phyloP scores from a whole-genome alignment of 208 protist genomes.

The Lotmaria passim region DNA sequence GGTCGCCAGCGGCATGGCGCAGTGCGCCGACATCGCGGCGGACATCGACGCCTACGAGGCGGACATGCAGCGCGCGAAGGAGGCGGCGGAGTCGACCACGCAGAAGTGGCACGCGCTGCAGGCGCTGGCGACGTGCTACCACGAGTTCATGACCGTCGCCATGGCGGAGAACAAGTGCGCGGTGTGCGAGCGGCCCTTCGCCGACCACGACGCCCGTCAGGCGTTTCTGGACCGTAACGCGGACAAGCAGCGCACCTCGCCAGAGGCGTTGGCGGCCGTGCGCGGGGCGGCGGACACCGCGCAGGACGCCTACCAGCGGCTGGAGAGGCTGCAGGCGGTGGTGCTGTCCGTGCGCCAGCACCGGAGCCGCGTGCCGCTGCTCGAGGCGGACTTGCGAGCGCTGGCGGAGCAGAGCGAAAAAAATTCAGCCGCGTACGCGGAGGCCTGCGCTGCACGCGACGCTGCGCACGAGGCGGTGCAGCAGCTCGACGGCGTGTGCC shows the following conservation, averaged over 20 bases:
- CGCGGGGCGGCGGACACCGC: constrained; percentile 24
- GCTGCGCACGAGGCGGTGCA: constrained; percentile 16
- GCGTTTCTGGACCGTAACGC: constrained; percentile 52
- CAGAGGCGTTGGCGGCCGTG: constrained; percentile 39
- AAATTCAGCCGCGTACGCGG: constrained; percentile 8
- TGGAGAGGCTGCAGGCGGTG: constrained; percentile 47
- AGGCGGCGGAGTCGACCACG: constrained; percentile 27
- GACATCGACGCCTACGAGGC: constrained; percentile 55
- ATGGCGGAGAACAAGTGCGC: constrained; percentile 49
- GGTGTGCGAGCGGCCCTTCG: constrained; percentile 70
- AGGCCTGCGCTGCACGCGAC: constrained; percentile 15
- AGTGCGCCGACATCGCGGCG: constrained; percentile 14
- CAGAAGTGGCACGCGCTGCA: constrained; percentile 47
- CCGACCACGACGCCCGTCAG: constrained; percentile 18
- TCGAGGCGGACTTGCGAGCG: constrained; percentile 32
- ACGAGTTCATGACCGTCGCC: constrained; percentile 59
- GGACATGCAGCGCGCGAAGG: constrained; percentile 36
- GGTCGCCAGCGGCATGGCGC: background rate
- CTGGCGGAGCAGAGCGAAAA: background rate
- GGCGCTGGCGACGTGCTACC: constrained; percentile 62
- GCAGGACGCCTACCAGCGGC: constrained; percentile 22
- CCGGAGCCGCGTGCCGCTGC: constrained; percentile 21
- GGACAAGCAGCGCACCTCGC: constrained; percentile 43
- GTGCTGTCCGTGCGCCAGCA: constrained; percentile 47
- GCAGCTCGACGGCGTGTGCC: constrained; percentile 26